These are phyloP conservation scores for Fraxinus pennsylvanica DNA, from an alignment of 257 asterid species.

Conservation along the genomic window DNA sequence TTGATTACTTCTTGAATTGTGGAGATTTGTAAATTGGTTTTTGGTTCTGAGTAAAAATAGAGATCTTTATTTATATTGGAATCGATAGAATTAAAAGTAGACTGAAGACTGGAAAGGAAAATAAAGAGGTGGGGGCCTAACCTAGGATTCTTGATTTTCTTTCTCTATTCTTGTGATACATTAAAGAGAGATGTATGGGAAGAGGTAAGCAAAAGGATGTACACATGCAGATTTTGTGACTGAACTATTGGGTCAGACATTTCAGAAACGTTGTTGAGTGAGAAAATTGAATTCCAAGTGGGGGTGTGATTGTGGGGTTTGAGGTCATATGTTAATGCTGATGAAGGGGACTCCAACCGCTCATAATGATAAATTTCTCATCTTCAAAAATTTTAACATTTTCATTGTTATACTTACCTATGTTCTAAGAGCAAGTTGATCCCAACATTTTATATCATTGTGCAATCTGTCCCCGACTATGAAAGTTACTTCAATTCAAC, in stretches of 20 bases:
- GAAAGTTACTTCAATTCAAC: too few relatives aligned
- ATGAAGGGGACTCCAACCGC: constrained; percentile 39
- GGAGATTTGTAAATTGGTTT: constrained; percentile 6
- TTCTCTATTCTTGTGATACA: constrained; percentile 41
- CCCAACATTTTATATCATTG: too few relatives aligned
- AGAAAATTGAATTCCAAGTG: constrained; percentile 30
- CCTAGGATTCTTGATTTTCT: constrained; percentile 40
- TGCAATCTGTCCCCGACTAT: too few relatives aligned
- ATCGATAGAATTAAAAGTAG: constrained; percentile 33
- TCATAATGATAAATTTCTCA: constrained; percentile 12
- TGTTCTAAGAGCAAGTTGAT: not conserved
- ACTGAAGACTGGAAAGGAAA: constrained; percentile 36
- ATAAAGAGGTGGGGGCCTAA: constrained; percentile 20
- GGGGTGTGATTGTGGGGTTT: constrained; percentile 19
- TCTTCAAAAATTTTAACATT: constrained; percentile 22
- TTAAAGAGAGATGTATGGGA: constrained; percentile 36
- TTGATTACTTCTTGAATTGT: constrained; percentile 23
- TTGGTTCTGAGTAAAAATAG: constrained; percentile 12
- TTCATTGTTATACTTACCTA: not conserved
- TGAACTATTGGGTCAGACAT: constrained; percentile 52
- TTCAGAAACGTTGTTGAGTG: constrained; percentile 29
- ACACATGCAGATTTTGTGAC: constrained; percentile 71
- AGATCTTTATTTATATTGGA: constrained; percentile 26
- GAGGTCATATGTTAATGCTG: constrained; percentile 30
- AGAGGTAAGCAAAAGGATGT: constrained; percentile 39